Evolutionary conservation across 1,139 yeast genomes (phyloP).

Genomic region (Scheffersomyces segobiensis): DNA sequence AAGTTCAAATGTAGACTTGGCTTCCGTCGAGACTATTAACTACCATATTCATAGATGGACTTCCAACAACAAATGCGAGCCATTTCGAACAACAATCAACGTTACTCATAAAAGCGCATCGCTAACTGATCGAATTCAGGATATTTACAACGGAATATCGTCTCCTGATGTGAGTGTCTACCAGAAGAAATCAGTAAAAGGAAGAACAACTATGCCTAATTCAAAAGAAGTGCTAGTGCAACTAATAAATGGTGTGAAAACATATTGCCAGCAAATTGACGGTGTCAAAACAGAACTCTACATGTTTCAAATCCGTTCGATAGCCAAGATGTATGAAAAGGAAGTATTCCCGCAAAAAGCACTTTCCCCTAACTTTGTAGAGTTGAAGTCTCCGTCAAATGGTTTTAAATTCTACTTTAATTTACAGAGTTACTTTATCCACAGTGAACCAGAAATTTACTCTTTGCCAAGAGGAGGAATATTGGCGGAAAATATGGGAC

Average conservation of each 20-base stretch:
- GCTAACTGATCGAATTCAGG: slow-evolving; percentile 18
- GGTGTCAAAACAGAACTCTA: slow-evolving; percentile 57
- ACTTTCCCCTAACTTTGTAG: slow-evolving; percentile 46
- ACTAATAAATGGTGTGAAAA: slow-evolving; percentile 12
- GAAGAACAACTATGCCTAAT: slow-evolving; percentile 12
- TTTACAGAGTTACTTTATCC: slow-evolving; percentile 25
- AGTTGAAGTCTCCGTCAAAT: slow-evolving; percentile 23
- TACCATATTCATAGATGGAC: slow-evolving; percentile 38
- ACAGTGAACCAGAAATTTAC: slow-evolving; percentile 38
- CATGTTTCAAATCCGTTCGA: slow-evolving; percentile 58
- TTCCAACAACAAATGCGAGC: slow-evolving; percentile 10
- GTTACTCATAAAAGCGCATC: neutral
- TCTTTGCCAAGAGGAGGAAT: slow-evolving; percentile 64
- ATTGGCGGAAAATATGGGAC: slow-evolving; percentile 75
- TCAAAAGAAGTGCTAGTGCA: slow-evolving; percentile 18
- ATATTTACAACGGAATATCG: slow-evolving; percentile 37
- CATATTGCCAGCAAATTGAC: slow-evolving; percentile 22
- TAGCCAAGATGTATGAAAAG: slow-evolving; percentile 57
- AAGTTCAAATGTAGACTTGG: neutral
- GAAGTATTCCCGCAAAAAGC: slow-evolving; percentile 40
- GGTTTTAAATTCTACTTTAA: slow-evolving; percentile 32
- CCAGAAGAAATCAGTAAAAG: slow-evolving; percentile 3
- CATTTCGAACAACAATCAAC: neutral
- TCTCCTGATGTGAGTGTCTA: slow-evolving; percentile 37
- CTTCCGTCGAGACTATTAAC: slow-evolving; percentile 10